Evolutionary conservation across 2,329 filamentous ascomycete genomes (phyloP).

Genomic region (Aurifilum marmelostoma): DNA sequence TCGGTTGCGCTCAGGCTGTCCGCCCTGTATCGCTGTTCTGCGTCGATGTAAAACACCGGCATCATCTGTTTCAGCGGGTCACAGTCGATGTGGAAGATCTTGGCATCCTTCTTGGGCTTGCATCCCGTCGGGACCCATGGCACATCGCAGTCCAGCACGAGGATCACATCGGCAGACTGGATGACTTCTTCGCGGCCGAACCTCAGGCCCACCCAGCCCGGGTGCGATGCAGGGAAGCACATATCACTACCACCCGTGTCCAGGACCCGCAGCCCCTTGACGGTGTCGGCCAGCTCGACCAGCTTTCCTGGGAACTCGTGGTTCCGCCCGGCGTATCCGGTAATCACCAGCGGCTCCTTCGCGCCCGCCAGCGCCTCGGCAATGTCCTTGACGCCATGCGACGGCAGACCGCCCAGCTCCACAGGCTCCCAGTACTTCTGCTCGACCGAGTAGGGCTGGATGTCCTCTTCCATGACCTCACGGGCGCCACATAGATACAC

Average conservation of each 20-base stretch:
- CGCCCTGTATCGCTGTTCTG: conserved; percentile 67
- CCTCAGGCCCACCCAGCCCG: conserved; percentile 68
- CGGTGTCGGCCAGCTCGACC: conserved; percentile 67
- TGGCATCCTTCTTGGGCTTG: conserved; percentile 54
- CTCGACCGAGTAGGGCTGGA: conserved; percentile 70
- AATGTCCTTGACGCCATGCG: conserved; percentile 59
- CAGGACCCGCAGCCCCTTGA: conserved; percentile 71
- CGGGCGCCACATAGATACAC: conserved; percentile 79
- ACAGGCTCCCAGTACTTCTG: conserved; percentile 73
- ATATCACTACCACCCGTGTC: conserved; percentile 81
- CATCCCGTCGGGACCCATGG: conserved; percentile 87
- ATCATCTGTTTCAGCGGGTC: conserved; percentile 73
- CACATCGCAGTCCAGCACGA: conserved; percentile 87
- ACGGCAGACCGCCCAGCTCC: conserved; percentile 63
- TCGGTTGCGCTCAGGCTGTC: conserved; percentile 67
- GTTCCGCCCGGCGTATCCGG: conserved; percentile 73
- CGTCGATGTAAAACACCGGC: conserved; percentile 72
- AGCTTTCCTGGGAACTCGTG: conserved; percentile 63
- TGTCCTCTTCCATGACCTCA: conserved; percentile 85
- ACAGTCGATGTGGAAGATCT: conserved; percentile 66
- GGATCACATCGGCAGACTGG: conserved; percentile 76
- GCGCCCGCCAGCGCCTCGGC: conserved; percentile 66
- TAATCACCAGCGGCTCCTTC: conserved; percentile 69
- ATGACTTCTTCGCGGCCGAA: conserved; percentile 77
- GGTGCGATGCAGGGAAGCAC: conserved; percentile 76